These are phyloP conservation scores for Ustilago nuda DNA, from an alignment of 1,284 basidiomycete species.

Conservation along the genomic window DNA sequence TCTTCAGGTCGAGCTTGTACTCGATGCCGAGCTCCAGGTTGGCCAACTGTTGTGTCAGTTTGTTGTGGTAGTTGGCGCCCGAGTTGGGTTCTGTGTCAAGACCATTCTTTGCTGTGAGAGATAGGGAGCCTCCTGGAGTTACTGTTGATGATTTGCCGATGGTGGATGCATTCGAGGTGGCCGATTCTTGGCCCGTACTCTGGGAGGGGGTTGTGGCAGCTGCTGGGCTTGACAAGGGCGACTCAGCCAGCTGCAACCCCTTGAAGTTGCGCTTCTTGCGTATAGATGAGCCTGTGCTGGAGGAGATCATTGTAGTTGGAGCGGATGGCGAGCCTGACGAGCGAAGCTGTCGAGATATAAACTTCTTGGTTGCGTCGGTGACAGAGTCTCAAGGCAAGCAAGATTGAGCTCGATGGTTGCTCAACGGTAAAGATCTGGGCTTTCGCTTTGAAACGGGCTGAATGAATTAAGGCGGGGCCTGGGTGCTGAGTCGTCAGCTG, in stretches of 20 bases:
- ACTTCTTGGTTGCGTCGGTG: background rate
- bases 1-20: conserved; percentile 70
- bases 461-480: background rate
- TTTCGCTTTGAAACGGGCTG: background rate
- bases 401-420: background rate
- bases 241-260: conserved; percentile 59
- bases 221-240: conserved; percentile 47
- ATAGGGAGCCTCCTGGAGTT: conserved; percentile 33
- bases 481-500: background rate
- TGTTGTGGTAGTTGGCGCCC: conserved; percentile 58
- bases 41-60: conserved; percentile 66
- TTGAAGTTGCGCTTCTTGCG: conserved; percentile 69
- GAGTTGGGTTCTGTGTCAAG: conserved; percentile 46
- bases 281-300: conserved; percentile 38
- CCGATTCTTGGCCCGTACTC: conserved; percentile 25
- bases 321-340: background rate
- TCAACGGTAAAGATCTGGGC: background rate
- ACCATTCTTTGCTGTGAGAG: conserved; percentile 19
- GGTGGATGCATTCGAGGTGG: conserved; percentile 31
- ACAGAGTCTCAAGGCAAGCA: background rate
- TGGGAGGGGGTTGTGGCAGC: conserved; percentile 28
- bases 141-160: conserved; percentile 28
- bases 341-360: background rate
- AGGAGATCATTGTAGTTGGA: conserved; percentile 33
- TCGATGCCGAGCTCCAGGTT: conserved; percentile 70